Evolutionary conservation across 2,329 filamentous ascomycete genomes (phyloP).

Genomic region (Penicillium sp.): DNA sequence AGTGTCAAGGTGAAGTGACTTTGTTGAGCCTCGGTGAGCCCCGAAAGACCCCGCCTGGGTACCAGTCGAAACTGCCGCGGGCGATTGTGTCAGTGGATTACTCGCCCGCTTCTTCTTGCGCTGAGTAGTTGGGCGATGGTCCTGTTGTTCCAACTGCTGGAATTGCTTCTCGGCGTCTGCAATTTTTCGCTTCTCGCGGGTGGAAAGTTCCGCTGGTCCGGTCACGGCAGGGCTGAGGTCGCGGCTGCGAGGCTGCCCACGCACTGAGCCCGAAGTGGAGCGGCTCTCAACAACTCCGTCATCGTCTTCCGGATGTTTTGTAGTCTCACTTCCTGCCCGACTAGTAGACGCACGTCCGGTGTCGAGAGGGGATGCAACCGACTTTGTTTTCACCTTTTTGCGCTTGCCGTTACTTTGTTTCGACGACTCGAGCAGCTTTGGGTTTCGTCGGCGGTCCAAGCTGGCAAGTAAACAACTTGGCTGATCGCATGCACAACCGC

Average conservation of each 20-base stretch:
- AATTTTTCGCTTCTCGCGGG: constrained; percentile 64
- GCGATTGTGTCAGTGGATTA: constrained; percentile 56
- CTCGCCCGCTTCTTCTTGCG: constrained; percentile 61
- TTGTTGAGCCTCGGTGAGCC: constrained; percentile 22
- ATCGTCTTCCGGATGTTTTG: constrained; percentile 56
- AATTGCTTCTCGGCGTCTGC: constrained; percentile 65
- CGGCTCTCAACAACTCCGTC: constrained; percentile 58
- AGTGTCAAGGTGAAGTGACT: constrained; percentile 36
- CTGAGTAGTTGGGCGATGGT: constrained; percentile 50
- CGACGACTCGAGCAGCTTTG: constrained; percentile 34
- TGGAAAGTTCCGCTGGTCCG: constrained; percentile 56
- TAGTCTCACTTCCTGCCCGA: constrained; percentile 61
- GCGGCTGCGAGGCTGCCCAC: constrained; percentile 59
- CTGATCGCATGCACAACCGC: constrained; percentile 51
- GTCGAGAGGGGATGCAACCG: constrained; percentile 56
- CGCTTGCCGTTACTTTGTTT: constrained; percentile 51
- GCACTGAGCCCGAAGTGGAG: constrained; percentile 60
- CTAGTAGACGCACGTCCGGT: constrained; percentile 57
- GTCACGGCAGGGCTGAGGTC: constrained; percentile 61
- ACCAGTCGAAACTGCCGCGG: constrained; percentile 42
- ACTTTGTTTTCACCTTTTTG: constrained; percentile 51
- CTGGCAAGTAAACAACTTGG: constrained; percentile 44
- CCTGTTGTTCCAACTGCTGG: constrained; percentile 58
- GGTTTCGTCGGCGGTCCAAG: constrained; percentile 46
- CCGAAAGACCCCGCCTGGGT: constrained; percentile 39